Percentiles rank a stretch among this genome's conserved stretches.
Conservation (phyloP, 139 green algal genomes). For the Ettlia oleoabundans region DNA sequence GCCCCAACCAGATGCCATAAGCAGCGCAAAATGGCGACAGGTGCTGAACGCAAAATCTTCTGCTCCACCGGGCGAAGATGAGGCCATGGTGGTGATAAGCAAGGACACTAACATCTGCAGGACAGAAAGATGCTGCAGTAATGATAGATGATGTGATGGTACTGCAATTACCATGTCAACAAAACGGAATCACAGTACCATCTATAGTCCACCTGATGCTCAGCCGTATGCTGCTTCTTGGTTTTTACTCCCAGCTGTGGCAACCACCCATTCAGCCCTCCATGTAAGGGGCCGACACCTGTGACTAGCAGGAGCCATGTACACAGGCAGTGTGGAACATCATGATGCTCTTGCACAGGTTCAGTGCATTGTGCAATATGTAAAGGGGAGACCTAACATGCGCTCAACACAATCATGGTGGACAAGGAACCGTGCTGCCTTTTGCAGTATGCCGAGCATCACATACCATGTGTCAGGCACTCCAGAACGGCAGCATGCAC, state of each 20-base stretch:
- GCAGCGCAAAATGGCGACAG: slow-evolving; percentile 91
- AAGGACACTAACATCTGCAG: slow-evolving; percentile 55
- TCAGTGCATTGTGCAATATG: neutral
- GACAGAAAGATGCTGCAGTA: too few species aligned
- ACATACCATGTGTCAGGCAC: too few species aligned
- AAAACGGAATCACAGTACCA: neutral
- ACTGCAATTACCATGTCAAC: neutral
- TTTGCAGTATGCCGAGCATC: too few species aligned
- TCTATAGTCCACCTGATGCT: slow-evolving; percentile 52
- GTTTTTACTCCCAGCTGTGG: slow-evolving; percentile 80
- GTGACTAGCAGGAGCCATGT: too few species aligned
- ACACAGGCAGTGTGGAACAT: too few species aligned
- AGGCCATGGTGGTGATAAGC: slow-evolving; percentile 59
- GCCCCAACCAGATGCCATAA: slow-evolving; percentile 75
- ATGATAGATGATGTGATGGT: too few species aligned
- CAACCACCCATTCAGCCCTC: slow-evolving; percentile 11
- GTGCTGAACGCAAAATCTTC: slow-evolving; percentile 72
- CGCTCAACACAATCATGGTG: too few species aligned
- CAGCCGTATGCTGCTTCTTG: slow-evolving; percentile 85
- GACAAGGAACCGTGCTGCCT: too few species aligned
- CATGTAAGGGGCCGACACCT: too few species aligned
- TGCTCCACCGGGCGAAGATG: slow-evolving; percentile 65
- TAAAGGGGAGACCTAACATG: neutral
- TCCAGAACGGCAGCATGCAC: slow-evolving; percentile 7
- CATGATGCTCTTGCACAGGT: too few species aligned